phyloP scores from a whole-genome alignment of 306 rosid species.

The Arachis hypogaea region DNA sequence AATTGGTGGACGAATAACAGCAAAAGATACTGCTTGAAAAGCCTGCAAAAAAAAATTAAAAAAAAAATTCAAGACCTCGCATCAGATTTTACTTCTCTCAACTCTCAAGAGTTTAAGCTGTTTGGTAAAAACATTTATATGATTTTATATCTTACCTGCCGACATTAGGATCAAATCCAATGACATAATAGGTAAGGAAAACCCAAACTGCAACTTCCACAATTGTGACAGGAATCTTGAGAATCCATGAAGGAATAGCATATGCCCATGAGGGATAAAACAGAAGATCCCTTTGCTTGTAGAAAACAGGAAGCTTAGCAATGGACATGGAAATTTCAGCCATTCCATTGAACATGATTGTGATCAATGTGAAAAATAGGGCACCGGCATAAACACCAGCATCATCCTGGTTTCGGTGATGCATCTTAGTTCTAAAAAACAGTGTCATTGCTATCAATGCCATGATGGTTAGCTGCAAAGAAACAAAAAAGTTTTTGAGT shows the following conservation, averaged over 20 bases:
- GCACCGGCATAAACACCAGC: conserved; percentile 67
- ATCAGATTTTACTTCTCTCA: neutral
- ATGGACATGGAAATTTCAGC: conserved; percentile 59
- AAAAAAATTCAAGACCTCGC: neutral
- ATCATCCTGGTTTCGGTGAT: conserved; percentile 38
- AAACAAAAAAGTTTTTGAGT: conserved; percentile 3
- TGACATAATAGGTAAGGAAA: conserved; percentile 57
- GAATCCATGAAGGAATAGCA: conserved; percentile 63
- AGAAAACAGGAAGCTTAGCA: conserved; percentile 66
- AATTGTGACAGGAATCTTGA: conserved; percentile 55
- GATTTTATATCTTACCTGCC: conserved; percentile 42
- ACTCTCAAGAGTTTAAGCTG: no score
- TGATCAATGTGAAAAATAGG: conserved; percentile 52
- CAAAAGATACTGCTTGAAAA: conserved; percentile 49
- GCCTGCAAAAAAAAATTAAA: conserved; percentile 33
- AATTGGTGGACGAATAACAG: conserved; percentile 44
- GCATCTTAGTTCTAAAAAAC: conserved; percentile 77
- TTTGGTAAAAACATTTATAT: no score
- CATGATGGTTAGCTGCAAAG: conserved; percentile 55
- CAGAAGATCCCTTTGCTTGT: conserved; percentile 67
- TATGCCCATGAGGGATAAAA: conserved; percentile 72
- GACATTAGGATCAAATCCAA: conserved; percentile 64
- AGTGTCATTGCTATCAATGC: conserved; percentile 60
- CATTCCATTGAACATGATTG: conserved; percentile 57
- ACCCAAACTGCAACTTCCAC: conserved; percentile 60